Evolutionary conservation across 495 filamentous ascomycete genomes (phyloP), one percentile per base, ranked within the genome.

Genomic region (Aspergillus affinis): DNA sequence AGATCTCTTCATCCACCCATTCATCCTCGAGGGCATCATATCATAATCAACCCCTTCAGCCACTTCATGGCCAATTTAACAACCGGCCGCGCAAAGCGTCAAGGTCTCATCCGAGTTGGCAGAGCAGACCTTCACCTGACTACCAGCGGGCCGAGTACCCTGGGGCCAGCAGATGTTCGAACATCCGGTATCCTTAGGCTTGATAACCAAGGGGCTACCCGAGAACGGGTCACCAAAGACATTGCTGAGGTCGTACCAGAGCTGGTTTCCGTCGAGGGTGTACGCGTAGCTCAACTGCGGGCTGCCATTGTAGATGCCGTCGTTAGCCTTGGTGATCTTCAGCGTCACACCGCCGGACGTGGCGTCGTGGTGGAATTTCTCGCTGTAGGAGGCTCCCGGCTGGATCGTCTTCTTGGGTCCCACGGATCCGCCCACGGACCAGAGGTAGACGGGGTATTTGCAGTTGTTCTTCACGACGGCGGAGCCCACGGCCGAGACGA

Each of bases 211-310:
- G 21, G 72, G 65, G 6, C 72, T 60, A 7, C 81, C 83, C n/a
- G 68, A 69, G 61, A 86, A 86, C 9, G 80, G 71, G 54, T 83
- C 77, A 6, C 84, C 84, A 45, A 83, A 85, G 45, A 86, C 81
- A 60, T 77, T 73, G 49, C 72, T 78, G 55, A 86, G 68, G 56
- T 86, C 84, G 60, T 85, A 86, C 79, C 78, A 86, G 50, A 85
- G 63, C 17, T 68, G 66, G 58, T 41, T 65, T 52, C 74, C 74
- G 53, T 82, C 78, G 29, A 86, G 72, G 51, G 76, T 78, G 65
- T 84, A 85, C 7, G 82, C 78, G 62, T 78, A 84, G 69, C 76
- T 76, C 51, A 78, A 78, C 70, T 84, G 73, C 2, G 82, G 71
- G 45, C 75, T 77, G 52, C 80, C 81, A 56, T 78, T 75, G 71